These are phyloP conservation scores for Spiromastix sp. DNA, from an alignment of 2,329 filamentous ascomycete species.

Conservation along the genomic window DNA sequence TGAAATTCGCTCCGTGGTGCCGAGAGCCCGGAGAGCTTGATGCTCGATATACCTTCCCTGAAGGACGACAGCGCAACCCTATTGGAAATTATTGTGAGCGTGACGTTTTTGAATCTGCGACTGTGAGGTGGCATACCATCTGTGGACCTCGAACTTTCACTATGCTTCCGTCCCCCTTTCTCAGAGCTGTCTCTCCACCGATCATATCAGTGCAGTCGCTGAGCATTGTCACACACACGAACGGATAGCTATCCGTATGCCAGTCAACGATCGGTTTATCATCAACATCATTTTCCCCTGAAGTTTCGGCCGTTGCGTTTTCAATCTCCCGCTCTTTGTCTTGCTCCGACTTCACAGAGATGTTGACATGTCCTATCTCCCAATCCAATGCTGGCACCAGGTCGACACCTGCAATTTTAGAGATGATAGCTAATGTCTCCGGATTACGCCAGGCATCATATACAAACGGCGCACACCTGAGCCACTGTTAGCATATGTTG, in stretches of 20 bases:
- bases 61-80: constrained; percentile 55
- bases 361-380: constrained; percentile 48
- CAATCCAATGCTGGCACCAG: constrained; percentile 44
- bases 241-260: constrained; percentile 57
- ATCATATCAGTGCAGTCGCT: constrained; percentile 53
- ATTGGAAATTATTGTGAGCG: constrained; percentile 4
- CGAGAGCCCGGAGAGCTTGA: constrained; percentile 49
- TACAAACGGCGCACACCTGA: constrained; percentile 52
- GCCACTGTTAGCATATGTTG: no score
- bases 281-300: constrained; percentile 36
- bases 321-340: constrained; percentile 35
- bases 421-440: constrained; percentile 38
- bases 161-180: constrained; percentile 42
- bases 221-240: constrained; percentile 61
- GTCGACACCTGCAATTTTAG: constrained; percentile 45
- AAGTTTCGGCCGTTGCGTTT: no score
- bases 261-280: constrained; percentile 49
- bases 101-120: background rate
- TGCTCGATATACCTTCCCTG: constrained; percentile 60
- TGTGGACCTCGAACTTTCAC: constrained; percentile 50
- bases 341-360: constrained; percentile 41
- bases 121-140: constrained; percentile 37
- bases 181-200: constrained; percentile 55
- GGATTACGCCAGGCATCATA: constrained; percentile 52
- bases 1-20: constrained; percentile 51